phyloP scores from a whole-genome alignment of 2,329 filamentous ascomycete genomes.

The Colletotrichum acutatum region DNA sequence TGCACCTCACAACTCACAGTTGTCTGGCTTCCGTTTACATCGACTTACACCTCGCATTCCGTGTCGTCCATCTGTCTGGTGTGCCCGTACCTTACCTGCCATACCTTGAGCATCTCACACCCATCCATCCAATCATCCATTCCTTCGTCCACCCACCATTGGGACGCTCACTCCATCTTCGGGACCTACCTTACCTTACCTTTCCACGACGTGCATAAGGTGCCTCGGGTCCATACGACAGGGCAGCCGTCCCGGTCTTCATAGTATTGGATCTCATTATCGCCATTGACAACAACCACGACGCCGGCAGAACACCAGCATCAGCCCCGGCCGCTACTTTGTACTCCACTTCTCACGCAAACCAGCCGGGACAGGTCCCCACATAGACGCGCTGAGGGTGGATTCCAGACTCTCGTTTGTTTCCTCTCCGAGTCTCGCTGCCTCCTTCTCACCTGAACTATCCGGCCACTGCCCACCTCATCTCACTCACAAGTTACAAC shows the following conservation, averaged over 20 bases:
- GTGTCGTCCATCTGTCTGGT: not conserved
- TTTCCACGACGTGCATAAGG: not conserved
- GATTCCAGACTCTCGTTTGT: constrained; percentile 1
- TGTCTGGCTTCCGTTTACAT: constrained; percentile 7
- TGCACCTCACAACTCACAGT: not conserved
- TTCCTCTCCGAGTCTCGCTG: not conserved
- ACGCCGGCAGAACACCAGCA: not conserved
- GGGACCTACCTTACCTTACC: not conserved
- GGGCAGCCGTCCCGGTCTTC: too few species aligned
- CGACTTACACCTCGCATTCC: constrained; percentile 6
- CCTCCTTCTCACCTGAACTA: constrained; percentile 18
- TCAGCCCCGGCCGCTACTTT: not conserved
- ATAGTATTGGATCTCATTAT: not conserved
- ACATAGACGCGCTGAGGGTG: not conserved
- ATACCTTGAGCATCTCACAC: not conserved
- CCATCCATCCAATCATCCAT: not conserved
- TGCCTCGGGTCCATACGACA: not conserved
- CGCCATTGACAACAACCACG: not conserved
- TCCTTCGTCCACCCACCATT: not conserved
- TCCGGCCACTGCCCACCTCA: not conserved
- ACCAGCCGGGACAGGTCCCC: constrained; percentile 7
- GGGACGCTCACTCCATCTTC: not conserved
- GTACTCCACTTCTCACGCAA: constrained; percentile 19
- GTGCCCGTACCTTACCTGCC: not conserved
- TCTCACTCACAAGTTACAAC: too few species aligned